Conservation (phyloP, 1,139 yeast genomes). For the Wickerhamomyces sp. region DNA sequence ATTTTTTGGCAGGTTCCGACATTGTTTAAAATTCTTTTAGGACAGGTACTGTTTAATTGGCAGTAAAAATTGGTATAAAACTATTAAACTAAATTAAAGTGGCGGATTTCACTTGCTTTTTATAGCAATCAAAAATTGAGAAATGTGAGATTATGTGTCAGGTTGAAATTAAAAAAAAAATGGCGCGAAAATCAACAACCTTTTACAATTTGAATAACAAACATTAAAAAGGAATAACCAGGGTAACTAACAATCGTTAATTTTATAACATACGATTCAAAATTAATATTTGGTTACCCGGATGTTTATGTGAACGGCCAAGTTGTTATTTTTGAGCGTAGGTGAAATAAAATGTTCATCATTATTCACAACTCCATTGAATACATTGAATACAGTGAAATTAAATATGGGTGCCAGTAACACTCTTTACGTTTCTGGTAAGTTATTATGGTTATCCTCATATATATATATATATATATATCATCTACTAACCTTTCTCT, state of each 20-base stretch:
- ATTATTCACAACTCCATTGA: not conserved
- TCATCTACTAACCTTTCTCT: conserved; percentile 1
- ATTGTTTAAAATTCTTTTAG: conserved; percentile 3
- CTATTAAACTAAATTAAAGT: not conserved
- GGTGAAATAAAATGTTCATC: no score
- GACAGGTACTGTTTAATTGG: not conserved
- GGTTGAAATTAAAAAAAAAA: not conserved
- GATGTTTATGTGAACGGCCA: no score
- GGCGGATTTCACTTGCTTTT: conserved; percentile 1
- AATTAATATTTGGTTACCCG: no score
- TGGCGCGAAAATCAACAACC: not conserved
- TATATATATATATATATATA: not conserved
- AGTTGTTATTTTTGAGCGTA: no score
- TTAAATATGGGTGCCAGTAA: conserved; percentile 42
- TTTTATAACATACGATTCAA: no score
- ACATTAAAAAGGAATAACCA: no score
- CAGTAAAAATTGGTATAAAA: not conserved
- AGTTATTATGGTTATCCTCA: conserved; percentile 14
- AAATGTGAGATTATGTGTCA: not conserved
- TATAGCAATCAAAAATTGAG: not conserved
- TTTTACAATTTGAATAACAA: no score
- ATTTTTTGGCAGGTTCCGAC: conserved; percentile 19
- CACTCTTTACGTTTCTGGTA: conserved; percentile 54
- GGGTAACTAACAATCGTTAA: no score
- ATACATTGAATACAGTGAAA: not conserved